Conservation (phyloP, 345 rosid genomes). For the Salix koriyanagi region DNA sequence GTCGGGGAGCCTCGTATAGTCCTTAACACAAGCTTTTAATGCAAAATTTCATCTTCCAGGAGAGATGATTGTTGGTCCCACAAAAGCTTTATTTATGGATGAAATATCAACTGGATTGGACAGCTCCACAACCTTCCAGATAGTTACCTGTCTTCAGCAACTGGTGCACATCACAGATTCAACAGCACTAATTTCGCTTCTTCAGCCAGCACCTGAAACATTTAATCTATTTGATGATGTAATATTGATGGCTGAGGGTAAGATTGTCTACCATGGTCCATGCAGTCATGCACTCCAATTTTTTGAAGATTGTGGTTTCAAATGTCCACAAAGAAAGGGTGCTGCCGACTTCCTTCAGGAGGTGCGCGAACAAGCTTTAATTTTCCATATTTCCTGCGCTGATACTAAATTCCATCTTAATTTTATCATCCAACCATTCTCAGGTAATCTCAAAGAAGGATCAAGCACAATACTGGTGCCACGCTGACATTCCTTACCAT, state of each 20-base stretch:
- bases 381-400: background rate
- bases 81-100: slow-evolving; percentile 11
- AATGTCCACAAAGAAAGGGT: slow-evolving; percentile 1
- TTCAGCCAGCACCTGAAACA: slow-evolving; percentile 11
- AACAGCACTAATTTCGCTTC: background rate
- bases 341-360: slow-evolving; percentile 3
- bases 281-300: background rate
- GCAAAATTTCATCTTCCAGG: background rate
- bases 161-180: slow-evolving; percentile 6
- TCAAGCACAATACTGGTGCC: slow-evolving; percentile 5
- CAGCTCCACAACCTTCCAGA: slow-evolving; percentile 14
- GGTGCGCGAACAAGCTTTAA: background rate
- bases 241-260: slow-evolving; percentile 4
- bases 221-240: slow-evolving; percentile 8
- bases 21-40: background rate
- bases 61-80: slow-evolving; percentile 14
- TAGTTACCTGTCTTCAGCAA: slow-evolving; percentile 9
- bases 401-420: too few relatives aligned
- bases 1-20: too few relatives aligned
- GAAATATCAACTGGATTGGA: slow-evolving; percentile 12
- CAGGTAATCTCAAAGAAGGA: slow-evolving; percentile 8
- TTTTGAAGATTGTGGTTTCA: slow-evolving; percentile 9
- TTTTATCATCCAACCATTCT: too few relatives aligned
- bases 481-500: slow-evolving; percentile 22
- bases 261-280: slow-evolving; percentile 9